A percentile compares a stretch with the other conserved stretches of the same genome.
phyloP scores from a whole-genome alignment of 176 grass and related monocot species.

The Phragmites australis region DNA sequence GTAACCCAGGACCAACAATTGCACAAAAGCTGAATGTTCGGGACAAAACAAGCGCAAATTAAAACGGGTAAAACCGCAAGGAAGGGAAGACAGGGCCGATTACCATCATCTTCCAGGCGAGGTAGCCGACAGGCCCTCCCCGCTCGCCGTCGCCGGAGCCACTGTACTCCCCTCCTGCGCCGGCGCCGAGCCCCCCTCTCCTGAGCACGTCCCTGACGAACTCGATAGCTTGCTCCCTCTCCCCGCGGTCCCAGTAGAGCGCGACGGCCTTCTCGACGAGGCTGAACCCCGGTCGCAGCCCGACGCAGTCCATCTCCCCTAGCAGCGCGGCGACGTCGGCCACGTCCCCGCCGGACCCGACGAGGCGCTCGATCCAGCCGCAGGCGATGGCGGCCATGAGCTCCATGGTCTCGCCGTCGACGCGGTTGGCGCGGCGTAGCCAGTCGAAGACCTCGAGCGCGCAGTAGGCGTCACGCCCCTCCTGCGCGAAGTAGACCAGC shows the following conservation, averaged over 20 bases:
- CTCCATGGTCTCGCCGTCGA: constrained; percentile 98
- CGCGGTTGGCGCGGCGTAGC: constrained; percentile 86
- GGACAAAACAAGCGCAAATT: background rate
- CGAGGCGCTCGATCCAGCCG: constrained; percentile 87
- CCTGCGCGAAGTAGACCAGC: constrained; percentile 93
- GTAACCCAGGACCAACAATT: background rate
- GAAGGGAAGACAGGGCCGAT: background rate
- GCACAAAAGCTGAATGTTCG: background rate
- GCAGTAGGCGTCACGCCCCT: constrained; percentile 93
- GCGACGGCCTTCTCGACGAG: constrained; percentile 93
- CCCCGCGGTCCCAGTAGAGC: constrained; percentile 87
- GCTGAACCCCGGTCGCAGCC: constrained; percentile 82
- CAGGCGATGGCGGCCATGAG: constrained; percentile 94
- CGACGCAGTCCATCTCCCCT: constrained; percentile 97
- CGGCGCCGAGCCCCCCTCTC: constrained; percentile 55
- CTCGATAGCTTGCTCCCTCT: constrained; percentile 60
- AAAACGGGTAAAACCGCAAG: background rate
- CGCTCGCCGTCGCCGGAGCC: constrained; percentile 40
- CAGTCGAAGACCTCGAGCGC: constrained; percentile 98
- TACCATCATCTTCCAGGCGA: constrained; percentile 97
- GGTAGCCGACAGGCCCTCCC: constrained; percentile 78
- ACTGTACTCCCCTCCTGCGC: constrained; percentile 44
- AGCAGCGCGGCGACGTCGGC: constrained; percentile 72
- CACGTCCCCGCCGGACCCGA: constrained; percentile 58
- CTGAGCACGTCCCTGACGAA: constrained; percentile 89